Evolutionary conservation across 495 filamentous ascomycete genomes (phyloP), one percentile per base, ranked within the genome.

Genomic region (Ascodesmis nigricans): DNA sequence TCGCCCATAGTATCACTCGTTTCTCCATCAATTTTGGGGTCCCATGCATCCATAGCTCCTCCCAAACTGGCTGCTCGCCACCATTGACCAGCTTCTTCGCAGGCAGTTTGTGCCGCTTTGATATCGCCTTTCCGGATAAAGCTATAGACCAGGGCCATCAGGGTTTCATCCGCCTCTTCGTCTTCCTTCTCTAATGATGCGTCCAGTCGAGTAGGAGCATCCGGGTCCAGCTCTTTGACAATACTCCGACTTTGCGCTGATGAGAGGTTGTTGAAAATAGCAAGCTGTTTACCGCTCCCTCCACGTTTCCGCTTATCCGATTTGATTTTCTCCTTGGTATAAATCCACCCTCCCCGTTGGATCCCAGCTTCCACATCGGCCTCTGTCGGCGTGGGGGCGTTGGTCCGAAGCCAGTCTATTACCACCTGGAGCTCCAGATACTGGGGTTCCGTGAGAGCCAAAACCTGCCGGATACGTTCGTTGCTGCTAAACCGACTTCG

Each of bases 171-270:
- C 34, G 79, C 81, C 40, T 69, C 80, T 33, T 76, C 66, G 47
- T 99, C 87, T 44, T 80, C 66, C 28, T 64, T 65, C 47, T 84
- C 73, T 18, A 95, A 55, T 23, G 58, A 63, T 21, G 72, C 67
- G 19, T 61, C 62, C 55, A 95, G 82, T 31, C 87, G 69, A 23
- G 69, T 71, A 9, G 72, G 61, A 4, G 83, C 78, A 63, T 99
- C 87, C 3, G 90, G 90, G 41, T 99, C 87, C 16, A 99, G 61
- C 47, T 91, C 78, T n/a, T 80, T 90, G 28, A 93, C 64, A 3
- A 92, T 47, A 3, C 66, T 41, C 21, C 23, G 38, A 49, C 50
- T 69, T 66, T 51, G 35, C 71, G 62, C 21, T 64, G 61, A 35
- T 63, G 22, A 13, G 5, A 3, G 15, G 3, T 17, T 19, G n/a